phyloP scores from a whole-genome alignment of 2,329 filamentous ascomycete genomes.

The Pestalotiopsis fici region DNA sequence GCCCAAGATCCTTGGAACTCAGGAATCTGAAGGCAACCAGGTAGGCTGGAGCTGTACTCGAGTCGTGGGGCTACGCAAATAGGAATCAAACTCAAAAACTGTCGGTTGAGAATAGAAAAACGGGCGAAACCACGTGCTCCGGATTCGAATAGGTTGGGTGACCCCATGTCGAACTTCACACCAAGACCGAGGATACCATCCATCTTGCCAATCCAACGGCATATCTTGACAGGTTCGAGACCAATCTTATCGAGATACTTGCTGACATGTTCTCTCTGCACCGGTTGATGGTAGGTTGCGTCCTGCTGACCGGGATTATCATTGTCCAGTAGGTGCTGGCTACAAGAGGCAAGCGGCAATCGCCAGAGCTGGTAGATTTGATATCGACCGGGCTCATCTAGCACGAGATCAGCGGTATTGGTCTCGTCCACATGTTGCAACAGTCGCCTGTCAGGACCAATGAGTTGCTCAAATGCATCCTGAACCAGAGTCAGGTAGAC shows the following conservation, averaged over 20 bases:
- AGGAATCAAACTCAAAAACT: constrained; percentile 27
- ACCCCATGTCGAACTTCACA: background rate
- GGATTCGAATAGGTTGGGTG: background rate
- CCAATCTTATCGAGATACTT: background rate
- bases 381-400: background rate
- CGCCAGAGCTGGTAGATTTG: constrained; percentile 3
- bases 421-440: constrained; percentile 36
- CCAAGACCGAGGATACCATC: constrained; percentile 30
- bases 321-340: background rate
- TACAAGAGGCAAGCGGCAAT: background rate
- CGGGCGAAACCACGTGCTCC: constrained; percentile 28
- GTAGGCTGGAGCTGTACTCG: constrained; percentile 41
- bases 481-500: constrained; percentile 42
- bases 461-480: constrained; percentile 48
- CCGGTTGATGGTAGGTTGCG: background rate
- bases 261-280: background rate
- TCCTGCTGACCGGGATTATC: background rate
- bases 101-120: constrained; percentile 30
- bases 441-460: constrained; percentile 40
- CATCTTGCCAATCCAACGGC: constrained; percentile 24
- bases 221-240: background rate
- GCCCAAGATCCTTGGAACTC: constrained; percentile 37
- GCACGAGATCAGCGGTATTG: background rate
- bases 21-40: background rate
- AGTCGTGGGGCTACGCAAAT: constrained; percentile 34